Evolutionary conservation across 192 early-diverging fungal species (phyloP).

Genomic region (Phlyctochytrium bullatum): DNA sequence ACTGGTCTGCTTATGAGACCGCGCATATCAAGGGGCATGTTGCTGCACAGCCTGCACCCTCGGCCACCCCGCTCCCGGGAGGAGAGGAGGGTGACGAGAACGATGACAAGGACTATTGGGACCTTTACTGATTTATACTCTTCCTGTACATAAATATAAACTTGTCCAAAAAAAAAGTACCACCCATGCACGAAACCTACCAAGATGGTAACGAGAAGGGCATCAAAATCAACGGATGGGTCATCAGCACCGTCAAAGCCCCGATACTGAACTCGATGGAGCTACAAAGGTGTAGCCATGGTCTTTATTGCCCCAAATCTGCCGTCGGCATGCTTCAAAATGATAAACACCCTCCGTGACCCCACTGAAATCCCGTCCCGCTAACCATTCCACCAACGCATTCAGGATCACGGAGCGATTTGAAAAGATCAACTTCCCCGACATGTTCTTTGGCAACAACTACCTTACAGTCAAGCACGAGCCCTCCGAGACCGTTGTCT

Average conservation of each 20-base stretch:
- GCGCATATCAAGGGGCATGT: not conserved
- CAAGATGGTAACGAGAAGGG: conserved; percentile 14
- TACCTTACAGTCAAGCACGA: conserved; percentile 60
- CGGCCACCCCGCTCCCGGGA: too few species aligned
- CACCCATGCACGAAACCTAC: not conserved
- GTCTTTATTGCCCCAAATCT: too few species aligned
- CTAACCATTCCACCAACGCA: not conserved
- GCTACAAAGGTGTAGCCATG: conserved; percentile 43
- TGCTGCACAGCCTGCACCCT: too few species aligned
- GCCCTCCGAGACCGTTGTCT: conserved; percentile 47
- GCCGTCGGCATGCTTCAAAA: too few species aligned
- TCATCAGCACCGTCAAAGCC: conserved; percentile 52
- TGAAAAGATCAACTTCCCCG: conserved; percentile 72
- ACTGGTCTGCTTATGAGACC: not conserved
- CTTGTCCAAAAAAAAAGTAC: not conserved
- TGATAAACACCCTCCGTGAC: too few species aligned
- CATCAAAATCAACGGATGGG: conserved; percentile 49
- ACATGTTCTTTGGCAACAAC: conserved; percentile 98
- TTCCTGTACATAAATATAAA: too few species aligned
- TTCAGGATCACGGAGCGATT: conserved; percentile 17
- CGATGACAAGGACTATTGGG: not conserved
- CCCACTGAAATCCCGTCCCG: not conserved
- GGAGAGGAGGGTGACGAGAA: not conserved
- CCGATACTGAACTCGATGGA: conserved; percentile 59
- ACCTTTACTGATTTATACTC: not conserved